These are phyloP conservation scores for Cutaneotrichosporon cavernicola DNA, from an alignment of 1,284 basidiomycete genomes.

Conservation along the genomic window DNA sequence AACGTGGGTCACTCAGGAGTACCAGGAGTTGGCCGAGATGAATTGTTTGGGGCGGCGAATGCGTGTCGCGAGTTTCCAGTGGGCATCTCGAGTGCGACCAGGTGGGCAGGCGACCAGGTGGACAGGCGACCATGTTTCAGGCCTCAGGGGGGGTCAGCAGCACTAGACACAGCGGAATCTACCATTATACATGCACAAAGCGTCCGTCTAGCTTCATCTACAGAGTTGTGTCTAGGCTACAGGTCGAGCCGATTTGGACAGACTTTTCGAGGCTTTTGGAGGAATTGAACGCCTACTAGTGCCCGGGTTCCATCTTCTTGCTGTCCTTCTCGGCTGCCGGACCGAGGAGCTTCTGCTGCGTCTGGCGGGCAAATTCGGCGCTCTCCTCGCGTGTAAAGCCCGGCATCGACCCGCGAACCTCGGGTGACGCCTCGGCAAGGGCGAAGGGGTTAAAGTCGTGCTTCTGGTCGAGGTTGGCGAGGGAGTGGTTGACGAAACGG, in stretches of 20 bases:
- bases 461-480: slow-evolving; percentile 74
- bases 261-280: background rate
- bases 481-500: slow-evolving; percentile 86
- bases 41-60: no score
- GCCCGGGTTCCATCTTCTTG: background rate
- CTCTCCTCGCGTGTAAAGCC: slow-evolving; percentile 75
- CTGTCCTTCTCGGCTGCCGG: background rate
- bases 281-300: background rate
- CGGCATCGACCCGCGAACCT: slow-evolving; percentile 69
- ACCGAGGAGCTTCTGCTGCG: slow-evolving; percentile 43
- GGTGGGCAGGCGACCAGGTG: no score
- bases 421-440: slow-evolving; percentile 81
- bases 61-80: no score
- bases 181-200: background rate
- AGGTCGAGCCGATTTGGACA: background rate
- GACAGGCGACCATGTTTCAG: no score
- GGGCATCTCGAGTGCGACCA: no score
- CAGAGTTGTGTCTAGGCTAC: background rate
- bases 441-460: slow-evolving; percentile 89
- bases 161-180: background rate
- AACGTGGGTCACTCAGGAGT: no score
- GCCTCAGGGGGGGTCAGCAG: no score
- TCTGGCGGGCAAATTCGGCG: slow-evolving; percentile 55
- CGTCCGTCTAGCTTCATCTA: background rate
- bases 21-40: no score